Conservation (phyloP, 1,139 yeast species). For the Protomyces arabidopsidicola region DNA sequence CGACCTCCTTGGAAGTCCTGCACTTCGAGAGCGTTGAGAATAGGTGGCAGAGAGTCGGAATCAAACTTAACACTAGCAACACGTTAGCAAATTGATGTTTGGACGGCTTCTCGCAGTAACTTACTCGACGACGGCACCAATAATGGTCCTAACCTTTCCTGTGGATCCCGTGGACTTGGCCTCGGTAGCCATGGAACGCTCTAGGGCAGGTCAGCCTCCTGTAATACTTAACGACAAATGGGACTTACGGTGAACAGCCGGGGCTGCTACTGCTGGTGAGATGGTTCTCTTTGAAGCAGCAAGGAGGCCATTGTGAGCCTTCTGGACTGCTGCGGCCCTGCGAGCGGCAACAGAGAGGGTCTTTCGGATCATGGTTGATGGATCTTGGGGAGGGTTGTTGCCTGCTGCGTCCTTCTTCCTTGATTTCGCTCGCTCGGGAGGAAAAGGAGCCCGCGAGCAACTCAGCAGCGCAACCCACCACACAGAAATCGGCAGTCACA, state of each 20-base stretch:
- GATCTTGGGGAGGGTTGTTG: no score
- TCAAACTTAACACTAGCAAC: constrained; percentile 29
- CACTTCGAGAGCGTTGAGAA: constrained; percentile 92
- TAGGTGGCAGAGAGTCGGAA: constrained; percentile 37
- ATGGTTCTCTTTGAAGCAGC: not conserved
- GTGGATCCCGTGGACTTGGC: constrained; percentile 13
- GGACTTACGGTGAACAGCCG: not conserved
- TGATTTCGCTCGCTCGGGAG: no score
- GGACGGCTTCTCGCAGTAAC: no score
- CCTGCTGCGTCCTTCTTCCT: no score
- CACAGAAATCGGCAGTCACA: no score
- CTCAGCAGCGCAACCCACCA: no score
- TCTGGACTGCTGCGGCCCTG: not conserved
- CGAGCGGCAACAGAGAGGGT: not conserved
- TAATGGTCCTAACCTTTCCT: constrained; percentile 17
- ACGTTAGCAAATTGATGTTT: constrained; percentile 2
- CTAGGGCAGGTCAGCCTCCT: not conserved
- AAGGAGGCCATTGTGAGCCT: not conserved
- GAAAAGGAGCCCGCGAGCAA: no score
- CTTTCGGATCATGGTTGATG: not conserved
- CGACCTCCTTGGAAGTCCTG: constrained; percentile 61
- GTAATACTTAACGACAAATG: not conserved
- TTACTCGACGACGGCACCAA: constrained; percentile 23
- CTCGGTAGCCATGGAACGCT: constrained; percentile 26
- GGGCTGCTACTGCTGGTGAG: not conserved